Conservation (phyloP, 331 rosid genomes). For the Pyracantha coccinea region DNA sequence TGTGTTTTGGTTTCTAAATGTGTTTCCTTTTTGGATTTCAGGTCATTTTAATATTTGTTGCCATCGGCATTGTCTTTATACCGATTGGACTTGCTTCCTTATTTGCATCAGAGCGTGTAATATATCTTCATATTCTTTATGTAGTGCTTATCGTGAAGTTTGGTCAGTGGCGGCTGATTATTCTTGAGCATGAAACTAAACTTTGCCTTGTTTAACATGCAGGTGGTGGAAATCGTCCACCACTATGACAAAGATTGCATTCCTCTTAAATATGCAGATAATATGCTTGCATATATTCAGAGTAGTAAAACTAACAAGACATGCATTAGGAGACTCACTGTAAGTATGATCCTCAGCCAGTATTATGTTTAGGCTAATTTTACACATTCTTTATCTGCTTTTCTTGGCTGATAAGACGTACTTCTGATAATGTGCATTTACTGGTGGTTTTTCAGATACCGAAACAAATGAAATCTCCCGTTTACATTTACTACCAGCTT, state of each 20-base stretch:
- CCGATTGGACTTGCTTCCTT: constrained; percentile 73
- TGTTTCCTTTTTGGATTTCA: constrained; percentile 12
- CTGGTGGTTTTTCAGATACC: constrained; percentile 42
- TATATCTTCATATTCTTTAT: constrained; percentile 3
- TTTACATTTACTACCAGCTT: constrained; percentile 72
- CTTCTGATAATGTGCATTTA: neutral
- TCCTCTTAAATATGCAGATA: constrained; percentile 18
- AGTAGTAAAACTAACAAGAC: constrained; percentile 44
- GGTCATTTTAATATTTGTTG: constrained; percentile 52
- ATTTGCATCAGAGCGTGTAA: constrained; percentile 67
- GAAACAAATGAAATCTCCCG: constrained; percentile 61
- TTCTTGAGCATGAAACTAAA: neutral
- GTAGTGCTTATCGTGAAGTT: constrained; percentile 1
- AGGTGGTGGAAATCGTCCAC: constrained; percentile 60
- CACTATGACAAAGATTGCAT: constrained; percentile 59
- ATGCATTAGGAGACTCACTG: constrained; percentile 52
- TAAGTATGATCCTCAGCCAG: constrained; percentile 28
- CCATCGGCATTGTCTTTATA: constrained; percentile 54
- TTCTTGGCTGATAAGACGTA: neutral
- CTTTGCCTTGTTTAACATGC: constrained; percentile 8
- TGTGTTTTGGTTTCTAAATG: neutral
- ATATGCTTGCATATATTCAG: constrained; percentile 41
- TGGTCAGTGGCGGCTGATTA: neutral
- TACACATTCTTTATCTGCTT: neutral
- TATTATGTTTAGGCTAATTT: neutral